A percentile compares a stretch with the other conserved stretches of the same genome.
phyloP scores from a whole-genome alignment of 768 basidiomycete species.

The Mycena filopes region DNA sequence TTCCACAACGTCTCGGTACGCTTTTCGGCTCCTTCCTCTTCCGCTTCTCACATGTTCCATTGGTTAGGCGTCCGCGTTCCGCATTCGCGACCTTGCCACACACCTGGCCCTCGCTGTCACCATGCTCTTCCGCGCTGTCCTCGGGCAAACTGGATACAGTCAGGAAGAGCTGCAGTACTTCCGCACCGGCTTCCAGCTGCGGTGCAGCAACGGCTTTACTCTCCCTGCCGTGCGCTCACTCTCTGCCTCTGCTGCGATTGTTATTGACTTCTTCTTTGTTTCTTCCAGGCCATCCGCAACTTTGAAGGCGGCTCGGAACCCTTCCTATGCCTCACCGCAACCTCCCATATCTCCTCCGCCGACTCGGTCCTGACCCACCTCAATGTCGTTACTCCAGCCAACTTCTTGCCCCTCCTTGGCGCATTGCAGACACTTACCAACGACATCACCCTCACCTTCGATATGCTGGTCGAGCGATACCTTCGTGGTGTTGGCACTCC shows the following conservation, averaged over 20 bases:
- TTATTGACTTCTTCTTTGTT: neutral
- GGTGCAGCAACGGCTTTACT: neutral
- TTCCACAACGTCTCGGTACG: neutral
- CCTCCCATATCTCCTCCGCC: neutral
- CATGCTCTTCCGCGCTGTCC: neutral
- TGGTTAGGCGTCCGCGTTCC: neutral
- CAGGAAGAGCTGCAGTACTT: neutral
- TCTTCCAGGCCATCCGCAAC: too few relatives aligned
- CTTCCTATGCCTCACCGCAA: neutral
- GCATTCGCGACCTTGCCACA: neutral
- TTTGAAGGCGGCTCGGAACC: constrained; percentile 3
- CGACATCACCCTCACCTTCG: neutral
- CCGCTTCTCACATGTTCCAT: neutral
- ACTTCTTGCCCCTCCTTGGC: neutral
- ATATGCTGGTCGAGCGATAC: neutral
- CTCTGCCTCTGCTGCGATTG: too few relatives aligned
- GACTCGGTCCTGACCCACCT: neutral
- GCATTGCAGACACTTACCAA: neutral
- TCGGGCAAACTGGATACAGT: neutral
- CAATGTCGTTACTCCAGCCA: neutral
- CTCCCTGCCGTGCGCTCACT: neutral
- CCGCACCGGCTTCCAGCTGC: too few relatives aligned
- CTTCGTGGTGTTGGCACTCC: neutral
- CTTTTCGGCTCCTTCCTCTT: neutral
- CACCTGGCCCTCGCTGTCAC: neutral